Evolutionary conservation across 2,329 filamentous ascomycete genomes (phyloP).

Genomic region (Corynespora cassiicola): DNA sequence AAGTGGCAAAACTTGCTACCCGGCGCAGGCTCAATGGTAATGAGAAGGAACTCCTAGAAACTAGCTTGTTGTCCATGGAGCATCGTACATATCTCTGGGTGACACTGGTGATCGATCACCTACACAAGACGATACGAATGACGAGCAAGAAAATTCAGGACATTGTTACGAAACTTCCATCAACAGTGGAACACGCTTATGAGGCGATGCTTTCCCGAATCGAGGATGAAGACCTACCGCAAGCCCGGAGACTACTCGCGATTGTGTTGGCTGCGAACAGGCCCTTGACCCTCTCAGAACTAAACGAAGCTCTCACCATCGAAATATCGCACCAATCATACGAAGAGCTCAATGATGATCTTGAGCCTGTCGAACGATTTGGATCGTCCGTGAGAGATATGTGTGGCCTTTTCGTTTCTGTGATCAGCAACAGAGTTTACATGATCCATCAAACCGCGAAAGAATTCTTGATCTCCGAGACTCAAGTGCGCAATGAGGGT

Average conservation of each 20-base stretch:
- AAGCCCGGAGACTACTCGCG: conserved; percentile 19
- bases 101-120: conserved; percentile 22
- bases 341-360: conserved; percentile 6
- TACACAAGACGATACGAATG: conserved; percentile 10
- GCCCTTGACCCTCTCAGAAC: conserved; percentile 29
- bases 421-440: conserved; percentile 25
- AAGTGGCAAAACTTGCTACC: conserved; percentile 14
- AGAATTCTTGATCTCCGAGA: conserved; percentile 25
- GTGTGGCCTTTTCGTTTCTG: conserved; percentile 33
- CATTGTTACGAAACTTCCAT: conserved; percentile 19
- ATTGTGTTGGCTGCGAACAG: conserved; percentile 31
- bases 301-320: conserved; percentile 24
- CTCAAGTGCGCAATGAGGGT: no score
- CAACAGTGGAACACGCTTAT: conserved; percentile 33
- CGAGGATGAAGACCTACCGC: conserved; percentile 6
- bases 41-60: conserved; percentile 7
- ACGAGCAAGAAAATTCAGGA: conserved; percentile 12
- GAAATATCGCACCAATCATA: conserved; percentile 1
- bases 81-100: conserved; percentile 40
- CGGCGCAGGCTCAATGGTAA: conserved; percentile 5
- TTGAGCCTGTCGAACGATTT: conserved; percentile 2
- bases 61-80: conserved; percentile 21
- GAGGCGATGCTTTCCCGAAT: conserved; percentile 25
- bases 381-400: conserved; percentile 12
- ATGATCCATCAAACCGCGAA: conserved; percentile 37